phyloP scores from a whole-genome alignment of 768 basidiomycete genomes.

The Mycena rebaudengoi region DNA sequence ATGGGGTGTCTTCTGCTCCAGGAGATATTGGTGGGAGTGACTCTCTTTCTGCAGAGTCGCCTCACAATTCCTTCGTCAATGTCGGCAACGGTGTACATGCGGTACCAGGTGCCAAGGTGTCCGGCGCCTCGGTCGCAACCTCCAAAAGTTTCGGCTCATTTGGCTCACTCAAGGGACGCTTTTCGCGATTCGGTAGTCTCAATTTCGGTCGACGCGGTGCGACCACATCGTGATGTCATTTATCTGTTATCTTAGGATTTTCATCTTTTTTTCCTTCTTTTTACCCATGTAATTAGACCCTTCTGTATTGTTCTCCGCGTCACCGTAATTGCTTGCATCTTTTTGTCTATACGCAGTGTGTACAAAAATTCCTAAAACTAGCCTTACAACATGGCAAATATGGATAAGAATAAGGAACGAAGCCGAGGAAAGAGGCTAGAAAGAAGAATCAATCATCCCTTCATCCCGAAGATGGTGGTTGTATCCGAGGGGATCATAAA shows the following conservation, averaged over 20 bases:
- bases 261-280: conserved; percentile 19
- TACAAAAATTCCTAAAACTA: conserved; percentile 16
- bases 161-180: conserved; percentile 74
- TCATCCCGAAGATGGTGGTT: conserved; percentile 8
- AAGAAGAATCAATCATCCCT: conserved; percentile 14
- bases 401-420: conserved; percentile 1
- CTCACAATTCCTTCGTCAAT: conserved; percentile 79
- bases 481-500: conserved; percentile 20
- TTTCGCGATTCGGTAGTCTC: conserved; percentile 81
- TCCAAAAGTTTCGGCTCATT: conserved; percentile 68
- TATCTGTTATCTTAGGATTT: conserved; percentile 24
- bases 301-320: conserved; percentile 12
- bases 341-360: conserved; percentile 11
- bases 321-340: conserved; percentile 2
- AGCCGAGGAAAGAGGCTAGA: background rate
- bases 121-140: conserved; percentile 66
- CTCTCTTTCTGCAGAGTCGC: conserved; percentile 71
- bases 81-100: conserved; percentile 62
- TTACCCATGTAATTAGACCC: conserved; percentile 15
- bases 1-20: conserved; percentile 81
- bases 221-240: conserved; percentile 30
- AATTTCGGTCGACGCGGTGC: conserved; percentile 65
- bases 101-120: conserved; percentile 48
- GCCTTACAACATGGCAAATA: conserved; percentile 5
- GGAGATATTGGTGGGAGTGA: conserved; percentile 68